Evolutionary conservation across 768 basidiomycete species (phyloP).

Genomic region (Lentinula raphanica): DNA sequence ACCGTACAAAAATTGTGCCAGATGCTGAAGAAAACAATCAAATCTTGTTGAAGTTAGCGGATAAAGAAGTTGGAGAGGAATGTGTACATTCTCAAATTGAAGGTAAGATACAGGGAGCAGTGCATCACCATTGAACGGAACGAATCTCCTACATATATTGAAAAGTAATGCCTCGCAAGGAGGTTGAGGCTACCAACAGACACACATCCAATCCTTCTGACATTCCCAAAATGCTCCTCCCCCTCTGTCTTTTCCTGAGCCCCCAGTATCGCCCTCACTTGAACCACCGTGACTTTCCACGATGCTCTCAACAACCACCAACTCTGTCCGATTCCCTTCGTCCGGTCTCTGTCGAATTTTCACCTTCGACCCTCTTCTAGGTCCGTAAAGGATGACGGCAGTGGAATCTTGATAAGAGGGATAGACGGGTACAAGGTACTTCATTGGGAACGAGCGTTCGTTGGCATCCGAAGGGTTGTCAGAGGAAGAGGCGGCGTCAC

Average conservation of each 20-base stretch:
- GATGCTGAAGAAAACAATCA: no score
- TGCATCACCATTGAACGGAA: no score
- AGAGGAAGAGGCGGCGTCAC: background rate
- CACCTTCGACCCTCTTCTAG: constrained; percentile 36
- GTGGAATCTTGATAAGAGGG: constrained; percentile 38
- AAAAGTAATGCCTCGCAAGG: no score
- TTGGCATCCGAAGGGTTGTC: background rate
- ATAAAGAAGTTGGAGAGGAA: no score
- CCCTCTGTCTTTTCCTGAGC: background rate
- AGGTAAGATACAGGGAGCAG: no score
- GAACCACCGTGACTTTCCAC: background rate
- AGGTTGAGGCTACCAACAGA: background rate
- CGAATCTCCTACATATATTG: no score
- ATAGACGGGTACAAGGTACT: constrained; percentile 35
- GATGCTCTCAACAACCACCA: background rate
- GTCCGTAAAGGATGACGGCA: constrained; percentile 46
- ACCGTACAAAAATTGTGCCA: no score
- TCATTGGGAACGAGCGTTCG: constrained; percentile 32
- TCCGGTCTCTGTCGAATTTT: constrained; percentile 24
- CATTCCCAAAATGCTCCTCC: constrained; percentile 4
- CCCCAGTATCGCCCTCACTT: background rate
- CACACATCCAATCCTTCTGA: constrained; percentile 7
- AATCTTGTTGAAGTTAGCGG: no score
- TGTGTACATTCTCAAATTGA: no score
- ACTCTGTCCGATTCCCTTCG: background rate